Conservation (phyloP, 768 basidiomycete species). For the Lactarius akahatsu region DNA sequence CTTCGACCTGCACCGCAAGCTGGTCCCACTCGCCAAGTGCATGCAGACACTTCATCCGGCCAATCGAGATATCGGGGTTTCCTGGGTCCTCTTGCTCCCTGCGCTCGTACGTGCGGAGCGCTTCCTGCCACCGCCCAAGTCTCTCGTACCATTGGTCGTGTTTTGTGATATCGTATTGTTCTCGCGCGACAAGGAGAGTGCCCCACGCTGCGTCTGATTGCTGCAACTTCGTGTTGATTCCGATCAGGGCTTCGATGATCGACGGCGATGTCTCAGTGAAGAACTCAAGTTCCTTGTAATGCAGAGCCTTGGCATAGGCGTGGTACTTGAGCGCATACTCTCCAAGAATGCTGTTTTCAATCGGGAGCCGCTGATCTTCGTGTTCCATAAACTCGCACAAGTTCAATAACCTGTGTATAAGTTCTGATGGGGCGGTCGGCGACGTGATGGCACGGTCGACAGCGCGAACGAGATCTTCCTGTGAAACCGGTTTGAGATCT, state of each 20-base stretch:
- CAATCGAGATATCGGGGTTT: slow-evolving; percentile 75
- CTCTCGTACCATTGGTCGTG: slow-evolving; percentile 99
- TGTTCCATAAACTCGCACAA: slow-evolving; percentile 99
- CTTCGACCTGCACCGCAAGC: slow-evolving; percentile 80
- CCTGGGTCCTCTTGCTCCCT: slow-evolving; percentile 74
- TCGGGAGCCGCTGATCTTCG: slow-evolving; percentile 92
- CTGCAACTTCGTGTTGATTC: slow-evolving; percentile 94
- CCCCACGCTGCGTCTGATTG: slow-evolving; percentile 99
- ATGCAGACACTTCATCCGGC: slow-evolving; percentile 93
- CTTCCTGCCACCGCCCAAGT: slow-evolving; percentile 94
- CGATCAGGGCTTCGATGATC: slow-evolving; percentile 92
- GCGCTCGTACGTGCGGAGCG: slow-evolving; percentile 79
- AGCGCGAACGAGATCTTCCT: slow-evolving; percentile 94
- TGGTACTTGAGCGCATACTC: slow-evolving; percentile 92
- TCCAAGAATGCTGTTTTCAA: slow-evolving; percentile 89
- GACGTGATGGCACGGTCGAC: slow-evolving; percentile 86
- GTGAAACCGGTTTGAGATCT: slow-evolving; percentile 17
- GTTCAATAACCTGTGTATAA: slow-evolving; percentile 88
- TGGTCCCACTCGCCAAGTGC: slow-evolving; percentile 98
- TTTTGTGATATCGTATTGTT: slow-evolving; percentile 86
- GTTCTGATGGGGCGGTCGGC: slow-evolving; percentile 73
- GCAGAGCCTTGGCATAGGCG: slow-evolving; percentile 95
- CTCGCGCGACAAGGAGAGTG: slow-evolving; percentile 84
- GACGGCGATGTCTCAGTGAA: slow-evolving; percentile 88
- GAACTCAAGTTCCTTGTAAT: slow-evolving; percentile 98